These are phyloP conservation scores for Xylaria multiplex DNA, from an alignment of 2,329 filamentous ascomycete species.

Conservation along the genomic window DNA sequence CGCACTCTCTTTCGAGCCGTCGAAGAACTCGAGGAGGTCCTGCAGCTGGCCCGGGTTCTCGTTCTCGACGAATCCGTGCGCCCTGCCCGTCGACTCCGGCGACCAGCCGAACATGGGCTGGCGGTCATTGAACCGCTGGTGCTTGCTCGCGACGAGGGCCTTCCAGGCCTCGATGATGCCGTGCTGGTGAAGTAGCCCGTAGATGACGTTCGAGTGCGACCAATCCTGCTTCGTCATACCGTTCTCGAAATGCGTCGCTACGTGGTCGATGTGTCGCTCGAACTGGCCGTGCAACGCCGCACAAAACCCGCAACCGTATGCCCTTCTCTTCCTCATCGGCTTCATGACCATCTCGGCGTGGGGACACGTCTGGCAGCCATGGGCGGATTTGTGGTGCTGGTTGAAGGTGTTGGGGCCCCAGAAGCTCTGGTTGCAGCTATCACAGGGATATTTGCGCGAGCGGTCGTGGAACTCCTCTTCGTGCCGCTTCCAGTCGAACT, in stretches of 20 bases:
- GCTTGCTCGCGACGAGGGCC: constrained; percentile 59
- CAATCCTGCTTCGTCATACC: constrained; percentile 72
- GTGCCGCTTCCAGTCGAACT: constrained; percentile 76
- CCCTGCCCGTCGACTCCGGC: constrained; percentile 64
- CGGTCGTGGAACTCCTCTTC: constrained; percentile 77
- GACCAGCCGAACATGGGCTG: constrained; percentile 71
- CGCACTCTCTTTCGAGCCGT: constrained; percentile 65
- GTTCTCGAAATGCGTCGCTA: constrained; percentile 73
- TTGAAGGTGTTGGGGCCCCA: constrained; percentile 75
- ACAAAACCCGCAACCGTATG: constrained; percentile 76
- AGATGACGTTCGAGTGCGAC: constrained; percentile 75
- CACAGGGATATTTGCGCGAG: constrained; percentile 73
- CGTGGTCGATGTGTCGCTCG: constrained; percentile 74
- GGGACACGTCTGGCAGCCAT: constrained; percentile 72
- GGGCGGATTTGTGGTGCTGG: constrained; percentile 73
- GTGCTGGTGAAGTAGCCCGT: constrained; percentile 73
- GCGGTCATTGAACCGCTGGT: constrained; percentile 57
- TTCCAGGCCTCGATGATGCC: constrained; percentile 71
- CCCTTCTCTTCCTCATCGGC: constrained; percentile 70
- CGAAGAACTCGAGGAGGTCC: constrained; percentile 73
- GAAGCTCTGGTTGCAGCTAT: constrained; percentile 74
- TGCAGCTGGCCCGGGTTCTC: constrained; percentile 71
- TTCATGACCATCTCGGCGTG: constrained; percentile 72
- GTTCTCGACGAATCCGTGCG: constrained; percentile 68
- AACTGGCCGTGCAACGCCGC: constrained; percentile 70